Conservation (phyloP, 352 stramenopile genomes). For the Phytopythium ostracodes region DNA sequence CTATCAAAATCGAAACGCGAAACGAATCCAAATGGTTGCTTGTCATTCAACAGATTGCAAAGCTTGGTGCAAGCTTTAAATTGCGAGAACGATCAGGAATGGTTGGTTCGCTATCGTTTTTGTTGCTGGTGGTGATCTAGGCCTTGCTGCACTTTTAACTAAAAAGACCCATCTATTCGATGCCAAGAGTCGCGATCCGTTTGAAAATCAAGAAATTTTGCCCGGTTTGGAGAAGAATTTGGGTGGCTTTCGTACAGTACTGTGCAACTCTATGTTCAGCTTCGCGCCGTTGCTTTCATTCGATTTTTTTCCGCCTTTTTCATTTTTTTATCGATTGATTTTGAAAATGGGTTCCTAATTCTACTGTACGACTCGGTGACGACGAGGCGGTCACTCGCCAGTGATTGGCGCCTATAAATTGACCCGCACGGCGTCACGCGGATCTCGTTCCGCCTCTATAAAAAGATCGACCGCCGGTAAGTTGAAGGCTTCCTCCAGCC, state of each 20-base stretch:
- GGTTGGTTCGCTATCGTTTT: background rate
- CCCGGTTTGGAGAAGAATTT: background rate
- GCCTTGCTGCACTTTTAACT: too few species aligned
- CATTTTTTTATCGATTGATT: background rate
- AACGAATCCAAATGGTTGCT: too few species aligned
- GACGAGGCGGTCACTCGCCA: background rate
- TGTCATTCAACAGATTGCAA: too few species aligned
- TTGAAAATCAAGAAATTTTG: background rate
- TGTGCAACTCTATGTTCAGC: too few species aligned
- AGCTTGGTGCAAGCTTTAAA: too few species aligned
- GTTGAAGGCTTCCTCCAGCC: background rate
- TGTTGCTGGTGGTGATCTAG: too few species aligned
- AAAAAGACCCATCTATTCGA: too few species aligned
- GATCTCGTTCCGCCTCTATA: background rate
- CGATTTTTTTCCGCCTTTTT: background rate
- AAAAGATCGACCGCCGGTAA: background rate
- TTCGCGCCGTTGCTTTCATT: background rate
- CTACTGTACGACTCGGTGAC: background rate
- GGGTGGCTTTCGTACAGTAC: too few species aligned
- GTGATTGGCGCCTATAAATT: background rate
- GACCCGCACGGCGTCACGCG: background rate
- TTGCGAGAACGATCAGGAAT: background rate
- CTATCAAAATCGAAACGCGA: background rate
- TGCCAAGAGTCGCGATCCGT: background rate
- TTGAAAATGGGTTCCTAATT: background rate